Evolutionary conservation across 192 early-diverging fungal species (phyloP).

Genomic region (Neocallimastix lanati): DNA sequence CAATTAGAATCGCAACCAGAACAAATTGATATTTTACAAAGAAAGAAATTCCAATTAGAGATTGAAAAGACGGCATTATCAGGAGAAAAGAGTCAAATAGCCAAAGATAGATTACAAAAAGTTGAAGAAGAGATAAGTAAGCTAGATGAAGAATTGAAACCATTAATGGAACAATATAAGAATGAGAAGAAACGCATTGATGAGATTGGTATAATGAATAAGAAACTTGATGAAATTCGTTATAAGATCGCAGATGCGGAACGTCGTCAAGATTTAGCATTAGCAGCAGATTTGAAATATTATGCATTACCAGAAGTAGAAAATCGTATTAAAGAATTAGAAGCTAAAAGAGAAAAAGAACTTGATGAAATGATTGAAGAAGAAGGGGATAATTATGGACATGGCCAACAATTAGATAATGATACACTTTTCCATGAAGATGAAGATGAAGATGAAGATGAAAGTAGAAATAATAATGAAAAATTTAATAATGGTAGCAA

Average conservation of each 20-base stretch:
- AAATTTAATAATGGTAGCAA: too few relatives aligned
- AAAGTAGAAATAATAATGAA: too few relatives aligned
- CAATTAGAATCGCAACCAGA: constrained; percentile 95
- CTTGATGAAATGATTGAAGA: constrained; percentile 33
- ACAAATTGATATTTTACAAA: constrained; percentile 85
- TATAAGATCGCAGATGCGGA: constrained; percentile 73
- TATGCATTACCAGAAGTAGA: constrained; percentile 82
- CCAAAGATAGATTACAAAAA: constrained; percentile 52
- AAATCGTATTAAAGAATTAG: constrained; percentile 54
- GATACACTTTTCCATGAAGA: too few relatives aligned
- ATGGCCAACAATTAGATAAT: too few relatives aligned
- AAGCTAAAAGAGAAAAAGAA: constrained; percentile 40
- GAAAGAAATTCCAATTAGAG: constrained; percentile 79
- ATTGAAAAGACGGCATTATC: constrained; percentile 81
- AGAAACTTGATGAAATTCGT: constrained; percentile 74
- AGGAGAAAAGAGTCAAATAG: constrained; percentile 78
- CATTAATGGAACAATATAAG: constrained; percentile 70
- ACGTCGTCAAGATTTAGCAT: constrained; percentile 57
- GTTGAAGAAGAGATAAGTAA: constrained; percentile 67
- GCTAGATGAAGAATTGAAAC: constrained; percentile 70
- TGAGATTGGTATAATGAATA: constrained; percentile 64
- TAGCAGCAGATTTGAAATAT: constrained; percentile 84
- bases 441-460: too few relatives aligned
- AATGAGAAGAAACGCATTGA: constrained; percentile 72
- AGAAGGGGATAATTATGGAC: constrained; percentile 7